Evolutionary conservation across 2,329 filamentous ascomycete species (phyloP), one percentile per base, ranked within the genome.

Genomic region (Bipolaris sorokiniana): DNA sequence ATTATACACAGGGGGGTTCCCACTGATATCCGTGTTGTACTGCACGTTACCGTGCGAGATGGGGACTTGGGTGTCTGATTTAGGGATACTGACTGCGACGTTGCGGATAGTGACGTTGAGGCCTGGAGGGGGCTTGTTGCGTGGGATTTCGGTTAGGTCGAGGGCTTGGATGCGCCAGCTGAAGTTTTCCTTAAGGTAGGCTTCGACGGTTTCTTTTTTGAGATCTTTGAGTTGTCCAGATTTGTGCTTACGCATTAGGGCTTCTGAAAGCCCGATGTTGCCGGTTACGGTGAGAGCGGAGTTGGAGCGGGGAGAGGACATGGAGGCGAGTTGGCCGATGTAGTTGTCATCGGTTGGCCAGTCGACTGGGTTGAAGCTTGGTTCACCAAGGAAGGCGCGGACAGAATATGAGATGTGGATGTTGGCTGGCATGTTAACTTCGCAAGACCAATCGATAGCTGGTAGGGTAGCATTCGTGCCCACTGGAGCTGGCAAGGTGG

Each of bases 321-420:
- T 74, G 10, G 76, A 68, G 2, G 72, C 66, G 33, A 79, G 71
- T 36, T 77, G 77, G 28, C 78, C 78, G 20, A 81, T 72, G 31
- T 78, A 77, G 46, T 78, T 78, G 22, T 69, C 65, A 52, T 78
- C 76, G 1, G 71, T 75, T 5, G 73, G 63, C 75, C 79, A 73
- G 7, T 70, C 60, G 11, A 58, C 62, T 1, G 70, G 68, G 40
- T 73, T 64, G 1, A 53, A 26, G 41, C 63, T 55, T 0, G 69
- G 69, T 6, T 62, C 64, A 13, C 71, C 71, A 18, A 74, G 59
- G 64, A 74, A 74, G 15, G 64, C 65, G n/a, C 70, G 67, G 13
- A 74, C 70, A 2, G 68, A 66, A 53, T 73, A 74, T 1, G 69
- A 72, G 34, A 70, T 66, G 20, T 70, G 60, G 11, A 74, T 73